Conservation (phyloP, 306 rosid genomes). For the Geum urbanum region DNA sequence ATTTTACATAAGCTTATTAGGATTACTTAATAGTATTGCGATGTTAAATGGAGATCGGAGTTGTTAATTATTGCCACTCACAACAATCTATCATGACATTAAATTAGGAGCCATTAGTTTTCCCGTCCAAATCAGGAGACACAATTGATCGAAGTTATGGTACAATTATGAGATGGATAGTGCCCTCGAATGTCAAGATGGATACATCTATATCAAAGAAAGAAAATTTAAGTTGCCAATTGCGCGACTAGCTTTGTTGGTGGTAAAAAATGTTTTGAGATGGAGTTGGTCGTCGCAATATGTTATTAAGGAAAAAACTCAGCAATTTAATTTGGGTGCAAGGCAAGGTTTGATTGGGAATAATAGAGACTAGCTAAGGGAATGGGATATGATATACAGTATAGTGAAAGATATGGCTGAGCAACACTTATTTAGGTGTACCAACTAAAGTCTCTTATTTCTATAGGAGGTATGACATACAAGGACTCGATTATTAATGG, state of each 20-base stretch:
- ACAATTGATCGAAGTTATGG: background rate
- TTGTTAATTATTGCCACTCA: too few species aligned
- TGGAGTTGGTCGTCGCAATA: background rate
- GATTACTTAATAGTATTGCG: too few species aligned
- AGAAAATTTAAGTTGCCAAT: background rate
- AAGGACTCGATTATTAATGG: background rate
- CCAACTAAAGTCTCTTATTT: slow-evolving; percentile 3
- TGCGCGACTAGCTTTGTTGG: background rate
- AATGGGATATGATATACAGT: background rate
- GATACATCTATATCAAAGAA: background rate
- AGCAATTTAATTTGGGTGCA: background rate
- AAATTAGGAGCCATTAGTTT: too few species aligned
- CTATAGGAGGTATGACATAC: background rate
- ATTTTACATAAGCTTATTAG: too few species aligned
- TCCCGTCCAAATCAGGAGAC: too few species aligned
- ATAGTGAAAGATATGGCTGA: slow-evolving; percentile 1
- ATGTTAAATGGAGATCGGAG: too few species aligned
- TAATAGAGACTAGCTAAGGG: too few species aligned
- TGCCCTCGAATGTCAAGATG: too few species aligned
- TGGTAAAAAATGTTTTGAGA: background rate
- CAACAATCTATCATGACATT: too few species aligned
- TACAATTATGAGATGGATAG: background rate
- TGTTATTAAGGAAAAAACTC: background rate
- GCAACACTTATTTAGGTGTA: background rate
- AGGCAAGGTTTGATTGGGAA: background rate